A percentile compares a stretch with the other conserved stretches of the same genome.
phyloP scores from a whole-genome alignment of 192 early-diverging fungal genomes.

The Cladochytrium replicatum region DNA sequence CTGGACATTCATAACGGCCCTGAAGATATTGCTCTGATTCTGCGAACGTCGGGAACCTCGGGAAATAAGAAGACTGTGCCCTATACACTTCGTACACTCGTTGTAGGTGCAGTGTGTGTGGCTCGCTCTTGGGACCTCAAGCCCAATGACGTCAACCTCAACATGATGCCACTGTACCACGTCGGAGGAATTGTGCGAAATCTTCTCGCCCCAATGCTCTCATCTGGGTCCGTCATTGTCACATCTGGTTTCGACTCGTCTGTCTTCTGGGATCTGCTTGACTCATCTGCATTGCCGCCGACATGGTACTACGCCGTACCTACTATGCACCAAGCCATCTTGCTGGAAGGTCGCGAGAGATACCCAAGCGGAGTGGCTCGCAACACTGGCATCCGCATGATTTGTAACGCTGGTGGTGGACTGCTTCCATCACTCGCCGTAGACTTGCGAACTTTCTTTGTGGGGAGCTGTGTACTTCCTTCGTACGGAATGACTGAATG shows the following conservation, averaged over 20 bases:
- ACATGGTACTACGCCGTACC: conserved; percentile 47
- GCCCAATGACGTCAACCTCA: conserved; percentile 22
- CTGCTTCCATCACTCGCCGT: conserved; percentile 23
- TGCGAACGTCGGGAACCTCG: conserved; percentile 77
- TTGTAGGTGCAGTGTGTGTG: conserved; percentile 15
- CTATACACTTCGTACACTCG: conserved; percentile 4
- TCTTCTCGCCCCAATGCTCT: conserved; percentile 55
- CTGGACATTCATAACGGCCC: too few relatives aligned
- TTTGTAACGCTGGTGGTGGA: conserved; percentile 35
- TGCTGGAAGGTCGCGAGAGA: conserved; percentile 4
- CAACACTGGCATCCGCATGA: conserved; percentile 23
- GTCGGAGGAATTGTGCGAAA: conserved; percentile 75
- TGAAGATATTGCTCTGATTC: conserved; percentile 31
- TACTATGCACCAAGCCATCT: conserved; percentile 65
- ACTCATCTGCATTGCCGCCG: conserved; percentile 4
- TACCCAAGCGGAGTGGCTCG: conserved; percentile 3
- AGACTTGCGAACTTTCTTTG: conserved; percentile 19
- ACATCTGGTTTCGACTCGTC: conserved; percentile 32
- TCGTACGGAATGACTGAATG: conserved; percentile 44
- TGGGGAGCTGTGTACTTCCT: conserved; percentile 19
- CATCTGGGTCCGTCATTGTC: conserved; percentile 59
- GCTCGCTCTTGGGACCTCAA: conserved; percentile 41
- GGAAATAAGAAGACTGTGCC: conserved; percentile 35
- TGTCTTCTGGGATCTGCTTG: conserved; percentile 25
- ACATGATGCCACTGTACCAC: conserved; percentile 27